Base-by-base conservation (phyloP, 225 moss, liverwort and hornwort genomes). In the Ulota crispa region DNA sequence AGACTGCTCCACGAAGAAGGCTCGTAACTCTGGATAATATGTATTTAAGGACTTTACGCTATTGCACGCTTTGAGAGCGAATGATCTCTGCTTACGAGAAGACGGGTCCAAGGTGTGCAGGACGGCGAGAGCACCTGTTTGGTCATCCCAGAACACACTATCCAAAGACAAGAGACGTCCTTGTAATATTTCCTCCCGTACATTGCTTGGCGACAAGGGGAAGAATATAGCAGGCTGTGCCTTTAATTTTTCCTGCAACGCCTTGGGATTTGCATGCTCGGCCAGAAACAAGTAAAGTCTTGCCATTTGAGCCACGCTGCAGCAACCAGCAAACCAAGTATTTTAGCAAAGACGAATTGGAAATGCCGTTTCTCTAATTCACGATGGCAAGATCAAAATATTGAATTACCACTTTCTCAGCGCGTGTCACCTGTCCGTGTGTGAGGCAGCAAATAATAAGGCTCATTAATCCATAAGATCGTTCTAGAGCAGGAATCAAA, bases 281-380 rank as follows among this genome's bases (percentile, higher is more conserved):
- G 88, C 88, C 68, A 98, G 75, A 81, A 92, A 94, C 4, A 85
- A 75, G 81, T 98, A 98, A 14, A 98, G 83, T 37, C 91, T 86
- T 69, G 89, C 90, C 98, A 95, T 95, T 79, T 94, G 91, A 72
- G 90, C 91, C 72, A 92, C 87, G 83, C 94, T 98, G 91, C 87
- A 88, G 59, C 52, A 77, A 80, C 52, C 64, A 79, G 36, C 36
- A 66, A 71, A 56, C 27, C 27, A n/a, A 50, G 11, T 60, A 28
- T n/a, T 60, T 87, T 27, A 85, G 67, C 50, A 64, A 79, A 73
- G 37, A 71, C 13, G 11, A 65, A 80, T n/a, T 68, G 42, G 32
- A 78, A 52, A 67, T 36, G 66, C 13, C 43, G 75, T 70, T 54
- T 53, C 57, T 69, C 69, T 28, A 31, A 59, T 53, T 45, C 56